Percentiles rank a stretch among this genome's conserved stretches.
Conservation (phyloP, 768 basidiomycete genomes). For the Hypholoma fasciculare region DNA sequence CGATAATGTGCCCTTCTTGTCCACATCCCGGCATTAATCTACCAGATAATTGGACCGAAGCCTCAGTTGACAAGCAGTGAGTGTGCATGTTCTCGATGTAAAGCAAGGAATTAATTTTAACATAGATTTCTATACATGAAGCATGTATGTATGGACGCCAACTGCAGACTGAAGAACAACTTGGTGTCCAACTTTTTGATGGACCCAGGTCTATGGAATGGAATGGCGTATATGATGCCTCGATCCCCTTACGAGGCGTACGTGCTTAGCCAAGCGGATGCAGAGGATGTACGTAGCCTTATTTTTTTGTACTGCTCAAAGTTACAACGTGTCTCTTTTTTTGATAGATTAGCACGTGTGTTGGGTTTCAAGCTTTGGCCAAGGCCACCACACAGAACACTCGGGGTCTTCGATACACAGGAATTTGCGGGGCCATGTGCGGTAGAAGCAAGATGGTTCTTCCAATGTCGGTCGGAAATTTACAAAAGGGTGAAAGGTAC, state of each 20-base stretch:
- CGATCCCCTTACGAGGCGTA: slow-evolving; percentile 7
- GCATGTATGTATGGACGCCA: slow-evolving; percentile 15
- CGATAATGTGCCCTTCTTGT: slow-evolving; percentile 26
- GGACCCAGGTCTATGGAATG: slow-evolving; percentile 10
- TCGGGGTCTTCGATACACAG: slow-evolving; percentile 11
- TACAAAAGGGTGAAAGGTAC: slow-evolving; percentile 32
- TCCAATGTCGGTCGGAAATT: slow-evolving; percentile 20
- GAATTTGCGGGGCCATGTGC: slow-evolving; percentile 6
- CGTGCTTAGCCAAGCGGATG: slow-evolving; percentile 5
- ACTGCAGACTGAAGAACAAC: slow-evolving; percentile 12
- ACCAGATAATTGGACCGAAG: slow-evolving; percentile 15
- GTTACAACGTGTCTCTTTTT: too few species aligned
- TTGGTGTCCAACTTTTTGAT: slow-evolving; percentile 9
- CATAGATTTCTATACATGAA: slow-evolving; percentile 16
- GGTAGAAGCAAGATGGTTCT: slow-evolving; percentile 11
- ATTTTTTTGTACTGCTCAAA: too few species aligned
- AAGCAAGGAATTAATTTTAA: too few species aligned
- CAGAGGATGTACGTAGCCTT: slow-evolving; percentile 9
- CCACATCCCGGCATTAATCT: slow-evolving; percentile 27
- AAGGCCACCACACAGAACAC: slow-evolving; percentile 9
- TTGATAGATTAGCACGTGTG: slow-evolving; percentile 16
- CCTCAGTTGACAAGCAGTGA: background rate
- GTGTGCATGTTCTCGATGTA: too few species aligned
- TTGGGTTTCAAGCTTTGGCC: slow-evolving; percentile 13
- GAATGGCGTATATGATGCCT: slow-evolving; percentile 11